Conservation (phyloP, 2,329 filamentous ascomycete genomes). For the Arthroderma sp. region DNA sequence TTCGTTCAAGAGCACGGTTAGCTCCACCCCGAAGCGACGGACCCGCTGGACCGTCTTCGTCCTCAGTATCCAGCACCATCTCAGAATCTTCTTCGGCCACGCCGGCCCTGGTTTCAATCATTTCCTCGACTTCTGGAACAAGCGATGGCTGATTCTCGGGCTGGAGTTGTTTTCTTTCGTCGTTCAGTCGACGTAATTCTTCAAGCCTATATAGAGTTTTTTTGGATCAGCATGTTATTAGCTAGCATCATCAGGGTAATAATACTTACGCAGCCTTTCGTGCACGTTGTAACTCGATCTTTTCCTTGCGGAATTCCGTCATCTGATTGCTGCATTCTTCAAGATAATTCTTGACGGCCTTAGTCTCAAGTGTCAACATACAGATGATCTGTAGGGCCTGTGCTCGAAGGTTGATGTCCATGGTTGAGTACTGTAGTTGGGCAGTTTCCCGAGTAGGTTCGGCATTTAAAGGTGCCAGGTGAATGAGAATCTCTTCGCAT, state of each 20-base stretch:
- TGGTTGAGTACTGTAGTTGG: conserved; percentile 53
- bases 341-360: conserved; percentile 74
- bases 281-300: conserved; percentile 79
- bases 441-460: conserved; percentile 67
- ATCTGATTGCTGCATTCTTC: conserved; percentile 87
- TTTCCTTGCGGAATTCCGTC: conserved; percentile 89
- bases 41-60: conserved; percentile 38
- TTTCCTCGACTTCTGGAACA: conserved; percentile 26
- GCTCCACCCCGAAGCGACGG: conserved; percentile 49
- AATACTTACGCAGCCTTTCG: conserved; percentile 47
- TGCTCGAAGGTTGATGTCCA: conserved; percentile 74
- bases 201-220: conserved; percentile 21
- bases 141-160: conserved; percentile 33
- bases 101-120: conserved; percentile 28
- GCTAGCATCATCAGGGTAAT: neutral
- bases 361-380: conserved; percentile 74
- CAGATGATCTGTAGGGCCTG: conserved; percentile 73
- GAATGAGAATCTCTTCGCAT: conserved; percentile 66
- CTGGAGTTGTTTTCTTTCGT: conserved; percentile 35
- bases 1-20: conserved; percentile 60
- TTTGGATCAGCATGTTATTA: neutral
- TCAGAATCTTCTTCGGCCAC: conserved; percentile 47
- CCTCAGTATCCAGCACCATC: conserved; percentile 37
- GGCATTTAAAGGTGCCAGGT: conserved; percentile 65
- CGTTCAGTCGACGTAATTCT: conserved; percentile 33